Evolutionary conservation across 768 basidiomycete genomes (phyloP).

Genomic region (Panellus pusillus): DNA sequence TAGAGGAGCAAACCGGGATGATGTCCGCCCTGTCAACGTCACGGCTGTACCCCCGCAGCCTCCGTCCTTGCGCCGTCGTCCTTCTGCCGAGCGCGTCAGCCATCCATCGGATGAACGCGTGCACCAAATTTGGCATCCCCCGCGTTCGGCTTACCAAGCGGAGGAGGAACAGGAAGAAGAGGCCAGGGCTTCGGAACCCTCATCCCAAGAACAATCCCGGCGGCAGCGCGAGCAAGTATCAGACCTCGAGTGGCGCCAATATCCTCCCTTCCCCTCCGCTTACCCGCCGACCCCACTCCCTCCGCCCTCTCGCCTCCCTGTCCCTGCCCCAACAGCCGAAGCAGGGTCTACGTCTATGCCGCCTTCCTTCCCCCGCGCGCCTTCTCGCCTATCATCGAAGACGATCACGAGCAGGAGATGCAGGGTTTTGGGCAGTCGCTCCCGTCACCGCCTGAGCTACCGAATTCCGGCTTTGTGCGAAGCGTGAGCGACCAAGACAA

Average conservation of each 20-base stretch:
- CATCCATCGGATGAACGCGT: neutral
- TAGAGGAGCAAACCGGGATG: neutral
- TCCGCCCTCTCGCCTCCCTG: slow-evolving; percentile 22
- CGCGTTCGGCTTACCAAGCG: slow-evolving; percentile 44
- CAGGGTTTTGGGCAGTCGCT: slow-evolving; percentile 75
- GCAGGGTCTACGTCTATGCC: too few species aligned
- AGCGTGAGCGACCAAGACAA: slow-evolving; percentile 59
- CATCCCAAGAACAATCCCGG: slow-evolving; percentile 5
- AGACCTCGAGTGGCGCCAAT: slow-evolving; percentile 66
- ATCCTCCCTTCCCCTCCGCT: slow-evolving; percentile 74
- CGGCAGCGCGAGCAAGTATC: slow-evolving; percentile 29
- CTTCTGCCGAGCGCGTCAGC: neutral
- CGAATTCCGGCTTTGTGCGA: slow-evolving; percentile 57
- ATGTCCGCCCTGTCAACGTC: neutral
- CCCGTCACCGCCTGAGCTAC: slow-evolving; percentile 61
- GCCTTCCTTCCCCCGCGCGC: slow-evolving; percentile 16
- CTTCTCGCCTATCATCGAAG: slow-evolving; percentile 42
- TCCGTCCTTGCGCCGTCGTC: neutral
- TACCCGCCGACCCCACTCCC: slow-evolving; percentile 71
- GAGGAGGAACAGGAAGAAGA: slow-evolving; percentile 26
- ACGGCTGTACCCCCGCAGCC: neutral
- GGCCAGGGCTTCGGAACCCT: neutral
- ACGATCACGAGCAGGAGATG: slow-evolving; percentile 18
- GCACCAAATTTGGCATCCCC: slow-evolving; percentile 64
- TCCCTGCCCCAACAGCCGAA: neutral